Percentiles rank a stretch among this genome's conserved stretches.
phyloP scores from a whole-genome alignment of 208 protist genomes.

The Crithidia bombi region DNA sequence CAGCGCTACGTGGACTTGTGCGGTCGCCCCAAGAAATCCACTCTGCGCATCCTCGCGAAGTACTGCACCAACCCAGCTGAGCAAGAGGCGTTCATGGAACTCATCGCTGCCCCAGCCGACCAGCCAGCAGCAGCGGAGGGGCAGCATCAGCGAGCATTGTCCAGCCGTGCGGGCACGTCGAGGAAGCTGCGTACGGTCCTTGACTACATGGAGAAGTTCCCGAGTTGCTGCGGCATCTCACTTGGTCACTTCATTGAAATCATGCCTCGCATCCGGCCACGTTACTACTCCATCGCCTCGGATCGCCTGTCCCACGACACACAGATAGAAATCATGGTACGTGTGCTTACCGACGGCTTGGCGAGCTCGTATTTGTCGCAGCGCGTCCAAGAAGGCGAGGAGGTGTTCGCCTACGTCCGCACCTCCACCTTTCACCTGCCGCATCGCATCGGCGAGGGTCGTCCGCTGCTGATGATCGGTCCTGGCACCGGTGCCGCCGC shows the following conservation, averaged over 20 bases:
- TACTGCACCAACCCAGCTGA: slow-evolving; percentile 68
- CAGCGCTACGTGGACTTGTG: slow-evolving; percentile 83
- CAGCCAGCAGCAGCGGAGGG: background rate
- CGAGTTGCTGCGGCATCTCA: slow-evolving; percentile 62
- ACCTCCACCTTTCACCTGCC: slow-evolving; percentile 89
- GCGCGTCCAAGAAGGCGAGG: slow-evolving; percentile 34
- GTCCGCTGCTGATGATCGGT: slow-evolving; percentile 91
- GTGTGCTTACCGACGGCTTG: slow-evolving; percentile 82
- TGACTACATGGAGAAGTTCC: slow-evolving; percentile 79
- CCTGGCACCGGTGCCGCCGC: slow-evolving; percentile 92
- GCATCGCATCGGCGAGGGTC: slow-evolving; percentile 35
- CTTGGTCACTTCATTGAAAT: slow-evolving; percentile 85
- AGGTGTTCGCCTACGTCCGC: slow-evolving; percentile 86
- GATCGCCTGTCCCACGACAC: slow-evolving; percentile 74
- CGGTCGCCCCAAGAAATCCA: slow-evolving; percentile 64
- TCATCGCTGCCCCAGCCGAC: slow-evolving; percentile 33
- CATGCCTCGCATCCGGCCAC: slow-evolving; percentile 91
- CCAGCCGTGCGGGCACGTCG: background rate
- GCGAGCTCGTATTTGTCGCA: slow-evolving; percentile 79
- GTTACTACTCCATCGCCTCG: slow-evolving; percentile 97
- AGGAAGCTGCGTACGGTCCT: slow-evolving; percentile 53
- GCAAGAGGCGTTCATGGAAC: slow-evolving; percentile 49
- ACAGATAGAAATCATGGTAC: slow-evolving; percentile 79
- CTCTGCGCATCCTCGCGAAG: slow-evolving; percentile 67
- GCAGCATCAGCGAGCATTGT: background rate